Evolutionary conservation across 768 basidiomycete species (phyloP), one percentile per base, ranked within the genome.

Genomic region (Ramaria sp.): DNA sequence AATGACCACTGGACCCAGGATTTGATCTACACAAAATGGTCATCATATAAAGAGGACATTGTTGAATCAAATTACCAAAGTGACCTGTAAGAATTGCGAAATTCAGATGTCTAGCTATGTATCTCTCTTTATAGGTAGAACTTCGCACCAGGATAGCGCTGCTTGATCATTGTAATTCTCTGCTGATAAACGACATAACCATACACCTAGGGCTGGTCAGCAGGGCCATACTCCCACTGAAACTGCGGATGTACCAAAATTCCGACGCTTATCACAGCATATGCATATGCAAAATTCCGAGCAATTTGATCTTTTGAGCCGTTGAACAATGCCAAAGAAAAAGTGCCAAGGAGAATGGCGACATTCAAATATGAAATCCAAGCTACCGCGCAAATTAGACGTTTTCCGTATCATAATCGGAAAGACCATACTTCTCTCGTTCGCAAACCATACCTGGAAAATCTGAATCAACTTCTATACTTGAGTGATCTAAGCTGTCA

Each of bases 291-390:
- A 68, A 98, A 93, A 37, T 74, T 78, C 15, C 81, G 78, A 0
- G 86, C 84, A 52, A 92, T 66, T 4, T 70, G 49, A 42, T 81
- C 88, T 59, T 78, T 78, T 6, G 89, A 88, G 0, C 88, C 83
- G 65, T 96, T 95, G 74, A 90, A 92, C 7, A 99, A 75, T 1
- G 90, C 93, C 20, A 95, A 73, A 1, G 93, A 77, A 20, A 99
- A 80, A 0, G 90, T 83, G 2, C 86, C 91, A 42, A 97, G 75
- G 24, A 99, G 75, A 39, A 98, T 73, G 1, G 89, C 79, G 43
- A 88, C 84, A 61, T 88, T 89, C 53, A 98, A 74, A 83, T 95
- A 99, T 0, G 93, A 80, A 33, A 98, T 78, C 88, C 93, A 96
- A 1, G 95, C 90, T 91, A n/a, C 31, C 3, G 24, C n/a, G 22